Evolutionary conservation across 208 protist genomes (phyloP), one percentile per base, ranked within the genome.

Genomic region (Leishmania lainsoni): DNA sequence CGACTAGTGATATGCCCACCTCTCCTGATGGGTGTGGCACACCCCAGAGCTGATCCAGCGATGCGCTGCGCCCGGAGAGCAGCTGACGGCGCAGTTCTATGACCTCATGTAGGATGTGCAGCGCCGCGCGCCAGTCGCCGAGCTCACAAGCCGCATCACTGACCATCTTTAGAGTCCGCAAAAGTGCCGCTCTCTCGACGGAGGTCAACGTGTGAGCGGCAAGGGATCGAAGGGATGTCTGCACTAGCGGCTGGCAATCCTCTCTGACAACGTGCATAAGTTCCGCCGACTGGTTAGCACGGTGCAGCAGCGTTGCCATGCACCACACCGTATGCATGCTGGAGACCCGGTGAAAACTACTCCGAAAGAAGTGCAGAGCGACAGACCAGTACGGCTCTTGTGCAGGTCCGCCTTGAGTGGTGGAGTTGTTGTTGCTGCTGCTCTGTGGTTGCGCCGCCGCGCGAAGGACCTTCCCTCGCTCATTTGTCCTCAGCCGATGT

Each of bases 111-210:
- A 87, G 84, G 49, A 95, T 32, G 66, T 74, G 75, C 78, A 92
- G 81, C 35, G 84, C 78, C 5, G 91, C 56, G 26, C 63, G 68
- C 92, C 88, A 92, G 70, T 93, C 87, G 0, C 92, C 90, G 22
- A 87, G 22, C 56, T 93, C 89, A 9, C 87, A 71, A 1, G 87
- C 86, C 1, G 92, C 87, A 12, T 75, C 75, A 49, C 90, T 90
- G 26, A 86, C 75, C 20, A 79, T 56, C 63, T 79, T 32, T 49
- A 86, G 71, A 6, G 71, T 80, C 58, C 81, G 49, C 81, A 83
- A 65, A 42, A 87, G 63, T 12, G 86, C 86, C 3, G 29, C 75
- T 9, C 52, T 63, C 69, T 86, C 83, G 35, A 54, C 48, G n/a
- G 78, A 32, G 48, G 49, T 17, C 29, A 79, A 26, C 3, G 20